Evolutionary conservation across 805 yeast species (phyloP), one percentile per base, ranked within the genome.

Genomic region (Nakazawaea siamensis): DNA sequence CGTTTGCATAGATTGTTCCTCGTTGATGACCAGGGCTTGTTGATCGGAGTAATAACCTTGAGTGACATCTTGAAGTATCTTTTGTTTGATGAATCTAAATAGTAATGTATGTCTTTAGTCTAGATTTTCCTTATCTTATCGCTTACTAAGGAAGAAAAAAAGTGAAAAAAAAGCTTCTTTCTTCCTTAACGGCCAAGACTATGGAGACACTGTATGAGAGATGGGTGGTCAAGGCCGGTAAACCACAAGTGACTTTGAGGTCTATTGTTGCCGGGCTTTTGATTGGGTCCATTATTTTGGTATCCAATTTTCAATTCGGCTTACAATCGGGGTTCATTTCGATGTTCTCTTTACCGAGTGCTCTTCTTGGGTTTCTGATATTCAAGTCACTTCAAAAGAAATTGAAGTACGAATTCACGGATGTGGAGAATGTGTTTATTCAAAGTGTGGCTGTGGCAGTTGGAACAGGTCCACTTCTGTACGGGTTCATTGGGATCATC

Each of bases 261-360:
- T 80, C 92, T 3, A 75, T 85, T 0, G 24, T 78, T 1, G 83
- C 80, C 1, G 97, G 97, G 0, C 60, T 90, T 18, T 46, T 62
- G 1, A 86, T 90, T n/a, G 98, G 98, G 0, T 73, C 96, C 0
- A 59, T 90, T 18, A 88, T 92, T 21, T 64, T 92, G 18, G 64
- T 87, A 13, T 85, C 96, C 4, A 90, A 90, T 56, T 92, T 92
- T 60, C 97, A 90, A 53, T 90, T 90, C 54, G 98, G 97, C 1
- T 63, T 90, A 15, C 98, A 90, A 52, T 90, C 97, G 0, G 98
- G 98, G 2, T 90, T 98, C 98, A 96, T 92, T 5, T 86, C 96
- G 9, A 90, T 90, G 98, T 92, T 90, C 98, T 83, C 95, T 16
- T 63, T 90, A 36, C 97, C 98, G 0, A 80, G 95, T 4, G 96